phyloP scores from a whole-genome alignment of 2,329 filamentous ascomycete species.

The Talaromyces islandicus region DNA sequence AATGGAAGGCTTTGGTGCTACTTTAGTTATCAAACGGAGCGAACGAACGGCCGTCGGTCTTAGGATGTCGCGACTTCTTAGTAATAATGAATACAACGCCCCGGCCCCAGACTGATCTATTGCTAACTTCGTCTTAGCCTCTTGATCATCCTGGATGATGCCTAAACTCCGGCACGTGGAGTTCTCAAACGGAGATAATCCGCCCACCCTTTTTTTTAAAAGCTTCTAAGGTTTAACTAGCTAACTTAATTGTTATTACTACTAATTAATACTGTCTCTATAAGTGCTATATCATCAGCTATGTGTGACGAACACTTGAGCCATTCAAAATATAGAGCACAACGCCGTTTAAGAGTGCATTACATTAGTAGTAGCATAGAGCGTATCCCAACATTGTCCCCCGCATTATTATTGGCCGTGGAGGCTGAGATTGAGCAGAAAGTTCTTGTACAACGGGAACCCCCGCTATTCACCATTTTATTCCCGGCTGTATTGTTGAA shows the following conservation, averaged over 20 bases:
- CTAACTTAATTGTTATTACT: no score
- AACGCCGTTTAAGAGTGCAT: background rate
- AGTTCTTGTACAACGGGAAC: background rate
- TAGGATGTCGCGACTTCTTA: background rate
- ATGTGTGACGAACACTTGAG: background rate
- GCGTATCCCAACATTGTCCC: background rate
- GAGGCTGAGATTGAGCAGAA: background rate
- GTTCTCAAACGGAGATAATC: background rate
- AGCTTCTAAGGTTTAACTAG: no score
- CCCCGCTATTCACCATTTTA: background rate
- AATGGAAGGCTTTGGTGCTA: background rate
- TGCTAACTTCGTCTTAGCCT: background rate
- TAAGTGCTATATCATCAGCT: background rate
- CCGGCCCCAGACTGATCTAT: background rate
- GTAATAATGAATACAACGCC: background rate
- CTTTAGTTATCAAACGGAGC: background rate
- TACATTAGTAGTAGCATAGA: background rate
- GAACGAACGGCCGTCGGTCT: background rate
- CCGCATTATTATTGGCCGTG: background rate
- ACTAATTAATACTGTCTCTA: background rate
- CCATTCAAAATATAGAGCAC: background rate
- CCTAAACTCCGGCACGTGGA: background rate
- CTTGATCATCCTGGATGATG: background rate
- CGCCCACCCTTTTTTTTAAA: no score
- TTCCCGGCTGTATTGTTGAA: background rate